phyloP scores from a whole-genome alignment of 306 rosid genomes.

The Quercus rubra region DNA sequence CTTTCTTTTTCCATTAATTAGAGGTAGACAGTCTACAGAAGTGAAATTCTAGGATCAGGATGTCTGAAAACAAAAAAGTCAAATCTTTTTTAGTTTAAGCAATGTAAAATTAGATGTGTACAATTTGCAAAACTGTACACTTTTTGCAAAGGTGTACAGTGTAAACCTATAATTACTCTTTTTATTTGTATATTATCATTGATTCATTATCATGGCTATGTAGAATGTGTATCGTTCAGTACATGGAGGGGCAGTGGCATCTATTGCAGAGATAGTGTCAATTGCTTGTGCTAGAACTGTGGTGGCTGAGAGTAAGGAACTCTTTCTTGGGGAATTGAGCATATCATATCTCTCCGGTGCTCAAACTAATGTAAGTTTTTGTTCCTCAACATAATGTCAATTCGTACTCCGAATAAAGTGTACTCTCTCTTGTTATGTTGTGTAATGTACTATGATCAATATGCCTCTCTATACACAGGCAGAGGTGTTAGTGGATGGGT shows the following conservation, averaged over 20 bases:
- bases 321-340: conserved; percentile 48
- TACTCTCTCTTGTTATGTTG: no score
- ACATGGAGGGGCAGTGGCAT: conserved; percentile 49
- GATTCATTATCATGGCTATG: background rate
- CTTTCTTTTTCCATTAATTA: background rate
- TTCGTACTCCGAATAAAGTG: no score
- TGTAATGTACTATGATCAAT: no score
- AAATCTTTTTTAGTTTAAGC: background rate
- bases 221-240: conserved; percentile 28
- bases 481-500: conserved; percentile 57
- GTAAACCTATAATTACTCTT: no score
- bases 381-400: no score
- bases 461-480: conserved; percentile 36
- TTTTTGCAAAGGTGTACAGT: no score
- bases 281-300: conserved; percentile 50
- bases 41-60: background rate
- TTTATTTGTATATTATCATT: no score
- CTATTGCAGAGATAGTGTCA: conserved; percentile 46
- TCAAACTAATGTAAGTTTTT: conserved; percentile 33
- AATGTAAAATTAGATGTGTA: no score
- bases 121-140: no score
- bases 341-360: conserved; percentile 48
- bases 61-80: no score
- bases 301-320: conserved; percentile 28
- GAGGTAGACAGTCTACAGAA: background rate